Evolutionary conservation across 805 yeast genomes (phyloP).

Genomic region (Cyberlindnera mrakii): DNA sequence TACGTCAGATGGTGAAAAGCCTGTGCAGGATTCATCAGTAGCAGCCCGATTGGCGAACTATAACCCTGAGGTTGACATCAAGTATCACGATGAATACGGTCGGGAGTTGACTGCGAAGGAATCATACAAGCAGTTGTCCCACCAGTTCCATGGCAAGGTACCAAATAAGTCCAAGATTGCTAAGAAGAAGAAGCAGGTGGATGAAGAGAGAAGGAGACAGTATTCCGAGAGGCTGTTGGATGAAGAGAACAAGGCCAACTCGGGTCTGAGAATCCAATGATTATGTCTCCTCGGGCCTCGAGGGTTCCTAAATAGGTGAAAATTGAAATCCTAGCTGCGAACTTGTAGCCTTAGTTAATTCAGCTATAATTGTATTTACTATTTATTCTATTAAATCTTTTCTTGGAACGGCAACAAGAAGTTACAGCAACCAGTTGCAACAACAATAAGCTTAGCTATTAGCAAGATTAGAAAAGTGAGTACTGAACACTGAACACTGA

Average conservation of each 20-base stretch:
- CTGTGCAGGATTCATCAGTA: neutral
- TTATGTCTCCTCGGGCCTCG: too few species aligned
- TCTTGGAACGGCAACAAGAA: too few species aligned
- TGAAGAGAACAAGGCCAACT: neutral
- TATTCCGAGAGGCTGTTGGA: slow-evolving; percentile 5
- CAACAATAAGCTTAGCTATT: too few species aligned
- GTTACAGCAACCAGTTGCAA: too few species aligned
- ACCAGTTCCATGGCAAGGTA: slow-evolving; percentile 50
- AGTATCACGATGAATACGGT: slow-evolving; percentile 50
- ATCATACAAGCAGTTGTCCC: slow-evolving; percentile 57
- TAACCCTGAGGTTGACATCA: slow-evolving; percentile 42
- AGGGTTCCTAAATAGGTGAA: too few species aligned
- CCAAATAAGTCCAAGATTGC: slow-evolving; percentile 18
- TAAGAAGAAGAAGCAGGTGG: slow-evolving; percentile 16
- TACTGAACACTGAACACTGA: too few species aligned
- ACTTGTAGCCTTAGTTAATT: too few species aligned
- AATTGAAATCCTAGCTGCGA: too few species aligned
- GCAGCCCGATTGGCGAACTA: slow-evolving; percentile 22
- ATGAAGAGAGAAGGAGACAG: slow-evolving; percentile 12
- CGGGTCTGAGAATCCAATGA: slow-evolving; percentile 2
- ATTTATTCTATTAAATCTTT: too few species aligned
- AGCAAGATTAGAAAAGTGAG: too few species aligned
- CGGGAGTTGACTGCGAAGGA: slow-evolving; percentile 41
- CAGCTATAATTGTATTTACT: too few species aligned
- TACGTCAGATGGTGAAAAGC: neutral